phyloP scores from a whole-genome alignment of 345 rosid genomes.

The Acer campestre region DNA sequence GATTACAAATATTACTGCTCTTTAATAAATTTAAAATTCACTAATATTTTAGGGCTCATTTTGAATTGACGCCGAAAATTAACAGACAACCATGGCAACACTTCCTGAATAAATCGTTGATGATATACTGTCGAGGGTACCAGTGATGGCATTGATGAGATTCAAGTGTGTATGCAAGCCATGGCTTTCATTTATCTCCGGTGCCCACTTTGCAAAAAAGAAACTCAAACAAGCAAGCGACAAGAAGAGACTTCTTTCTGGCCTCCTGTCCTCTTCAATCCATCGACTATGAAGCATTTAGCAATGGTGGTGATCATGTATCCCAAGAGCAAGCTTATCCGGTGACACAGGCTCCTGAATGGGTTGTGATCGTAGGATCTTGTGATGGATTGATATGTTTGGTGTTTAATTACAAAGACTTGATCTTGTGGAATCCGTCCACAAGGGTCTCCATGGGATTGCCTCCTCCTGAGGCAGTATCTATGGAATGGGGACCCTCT shows the following conservation, averaged over 20 bases:
- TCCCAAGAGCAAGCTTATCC: conserved; percentile 3
- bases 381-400: conserved; percentile 43
- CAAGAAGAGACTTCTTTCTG: conserved; percentile 23
- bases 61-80: accelerated
- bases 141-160: conserved; percentile 22
- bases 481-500: conserved; percentile 24
- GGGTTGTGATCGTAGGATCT: conserved; percentile 29
- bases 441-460: conserved; percentile 28
- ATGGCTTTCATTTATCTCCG: conserved; percentile 34
- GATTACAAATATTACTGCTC: no score
- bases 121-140: background rate
- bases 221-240: conserved; percentile 28
- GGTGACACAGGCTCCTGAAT: background rate
- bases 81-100: background rate
- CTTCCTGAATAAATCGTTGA: background rate
- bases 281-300: conserved; percentile 22
- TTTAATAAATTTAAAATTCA: no score
- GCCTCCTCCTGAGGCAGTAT: conserved; percentile 20
- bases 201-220: conserved; percentile 17
- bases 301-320: no score
- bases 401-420: conserved; percentile 19
- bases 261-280: conserved; percentile 32
- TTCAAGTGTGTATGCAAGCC: conserved; percentile 37
- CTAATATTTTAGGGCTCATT: no score
- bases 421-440: conserved; percentile 44